phyloP scores from a whole-genome alignment of 2,329 filamentous ascomycete genomes.

The Furcasterigmium sp. region DNA sequence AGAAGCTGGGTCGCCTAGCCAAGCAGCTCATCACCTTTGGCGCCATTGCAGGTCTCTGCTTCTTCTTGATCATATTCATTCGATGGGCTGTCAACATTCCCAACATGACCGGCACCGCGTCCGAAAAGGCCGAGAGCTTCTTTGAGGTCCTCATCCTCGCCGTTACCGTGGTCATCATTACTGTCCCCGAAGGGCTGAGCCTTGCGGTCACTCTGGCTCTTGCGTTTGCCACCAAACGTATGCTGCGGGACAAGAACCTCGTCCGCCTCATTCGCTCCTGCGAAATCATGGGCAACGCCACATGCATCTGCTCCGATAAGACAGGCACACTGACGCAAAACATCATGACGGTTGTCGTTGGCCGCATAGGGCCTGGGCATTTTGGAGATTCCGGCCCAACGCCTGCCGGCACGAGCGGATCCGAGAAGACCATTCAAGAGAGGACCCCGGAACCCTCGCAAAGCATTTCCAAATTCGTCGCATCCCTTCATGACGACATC shows the following conservation, averaged over 20 bases:
- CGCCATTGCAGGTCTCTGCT: constrained; percentile 31
- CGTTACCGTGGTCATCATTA: constrained; percentile 54
- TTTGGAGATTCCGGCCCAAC: constrained; percentile 25
- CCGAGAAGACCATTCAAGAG: constrained; percentile 19
- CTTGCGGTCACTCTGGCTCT: constrained; percentile 57
- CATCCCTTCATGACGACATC: constrained; percentile 24
- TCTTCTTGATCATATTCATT: constrained; percentile 35
- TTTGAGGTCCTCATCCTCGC: constrained; percentile 53
- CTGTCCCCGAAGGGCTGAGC: constrained; percentile 56
- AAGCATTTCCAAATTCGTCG: constrained; percentile 9
- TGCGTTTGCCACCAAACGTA: constrained; percentile 57
- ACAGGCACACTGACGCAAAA: constrained; percentile 62
- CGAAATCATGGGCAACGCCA: constrained; percentile 61
- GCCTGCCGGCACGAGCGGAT: constrained; percentile 10
- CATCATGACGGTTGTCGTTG: constrained; percentile 55
- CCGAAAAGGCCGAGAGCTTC: constrained; percentile 49
- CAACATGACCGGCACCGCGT: constrained; percentile 22
- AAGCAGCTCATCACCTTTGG: constrained; percentile 60
- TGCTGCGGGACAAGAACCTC: constrained; percentile 59
- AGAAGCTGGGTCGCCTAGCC: constrained; percentile 70
- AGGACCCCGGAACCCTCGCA: constrained; percentile 12
- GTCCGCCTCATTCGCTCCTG: constrained; percentile 55
- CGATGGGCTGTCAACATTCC: constrained; percentile 28
- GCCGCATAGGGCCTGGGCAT: constrained; percentile 42
- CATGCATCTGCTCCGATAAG: constrained; percentile 61